phyloP scores from a whole-genome alignment of 495 filamentous ascomycete genomes.

The Aspergillus cristatus region DNA sequence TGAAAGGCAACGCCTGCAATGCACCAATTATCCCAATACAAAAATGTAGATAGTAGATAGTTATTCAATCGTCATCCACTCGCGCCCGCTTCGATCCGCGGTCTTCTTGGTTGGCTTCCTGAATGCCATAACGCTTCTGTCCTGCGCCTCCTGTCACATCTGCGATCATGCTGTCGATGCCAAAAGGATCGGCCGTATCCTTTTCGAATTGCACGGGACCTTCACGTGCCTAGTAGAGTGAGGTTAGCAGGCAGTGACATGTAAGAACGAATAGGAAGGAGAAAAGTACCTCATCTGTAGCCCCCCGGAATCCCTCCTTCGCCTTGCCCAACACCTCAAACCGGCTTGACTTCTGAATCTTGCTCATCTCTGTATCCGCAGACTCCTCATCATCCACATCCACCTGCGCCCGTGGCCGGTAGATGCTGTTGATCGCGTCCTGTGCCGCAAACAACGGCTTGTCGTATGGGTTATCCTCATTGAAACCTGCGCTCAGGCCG shows the following conservation, averaged over 20 bases:
- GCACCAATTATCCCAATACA: no score
- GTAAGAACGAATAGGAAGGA: no score
- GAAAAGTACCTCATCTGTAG: constrained; percentile 49
- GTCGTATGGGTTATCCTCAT: constrained; percentile 96
- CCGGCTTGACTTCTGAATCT: constrained; percentile 70
- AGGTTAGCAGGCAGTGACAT: no score
- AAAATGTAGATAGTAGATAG: no score
- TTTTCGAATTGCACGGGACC: constrained; percentile 99
- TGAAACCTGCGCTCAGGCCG: constrained; percentile 84
- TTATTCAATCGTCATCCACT: constrained; percentile 59
- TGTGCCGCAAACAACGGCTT: constrained; percentile 95
- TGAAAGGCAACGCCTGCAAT: no score
- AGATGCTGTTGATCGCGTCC: constrained; percentile 92
- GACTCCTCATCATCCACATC: constrained; percentile 70
- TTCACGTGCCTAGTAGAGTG: constrained; percentile 53
- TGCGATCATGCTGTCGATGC: constrained; percentile 83
- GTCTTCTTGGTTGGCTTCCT: constrained; percentile 53
- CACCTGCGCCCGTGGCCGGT: constrained; percentile 62
- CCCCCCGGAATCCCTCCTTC: constrained; percentile 79
- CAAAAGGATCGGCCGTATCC: constrained; percentile 79
- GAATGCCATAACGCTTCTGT: constrained; percentile 71
- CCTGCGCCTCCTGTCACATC: constrained; percentile 57
- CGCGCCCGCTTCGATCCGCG: constrained; percentile 66
- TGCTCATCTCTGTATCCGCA: constrained; percentile 72
- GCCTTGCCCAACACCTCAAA: constrained; percentile 86